Conservation (phyloP, 1,284 basidiomycete genomes). For the Microbotryomycetes sp. region DNA sequence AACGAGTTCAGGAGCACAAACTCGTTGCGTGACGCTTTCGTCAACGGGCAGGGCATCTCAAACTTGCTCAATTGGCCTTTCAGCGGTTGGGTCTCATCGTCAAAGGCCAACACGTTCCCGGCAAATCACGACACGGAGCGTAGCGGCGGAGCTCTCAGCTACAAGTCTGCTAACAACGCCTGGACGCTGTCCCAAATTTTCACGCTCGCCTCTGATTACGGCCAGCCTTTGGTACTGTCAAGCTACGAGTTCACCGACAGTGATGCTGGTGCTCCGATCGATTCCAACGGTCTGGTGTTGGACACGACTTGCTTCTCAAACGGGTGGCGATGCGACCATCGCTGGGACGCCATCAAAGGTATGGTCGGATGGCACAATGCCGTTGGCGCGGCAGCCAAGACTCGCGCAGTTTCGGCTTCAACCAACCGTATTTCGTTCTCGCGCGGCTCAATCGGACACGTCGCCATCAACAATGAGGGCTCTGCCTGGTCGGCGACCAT, state of each 20-base stretch:
- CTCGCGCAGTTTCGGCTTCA: not conserved
- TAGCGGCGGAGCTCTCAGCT: slow-evolving; percentile 1
- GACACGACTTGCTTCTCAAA: slow-evolving; percentile 1
- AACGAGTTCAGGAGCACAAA: not conserved
- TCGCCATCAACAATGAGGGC: slow-evolving; percentile 59
- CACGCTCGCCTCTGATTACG: slow-evolving; percentile 46
- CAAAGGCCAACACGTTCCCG: slow-evolving; percentile 1
- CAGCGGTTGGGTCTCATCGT: not conserved
- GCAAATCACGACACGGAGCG: slow-evolving; percentile 19
- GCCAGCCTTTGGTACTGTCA: slow-evolving; percentile 57
- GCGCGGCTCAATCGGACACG: slow-evolving; percentile 46
- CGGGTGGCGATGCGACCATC: slow-evolving; percentile 19
- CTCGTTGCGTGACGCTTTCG: not conserved
- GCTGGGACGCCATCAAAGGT: slow-evolving; percentile 2
- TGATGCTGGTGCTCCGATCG: slow-evolving; percentile 54
- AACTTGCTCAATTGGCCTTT: not conserved
- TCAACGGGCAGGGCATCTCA: not conserved
- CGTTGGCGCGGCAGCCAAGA: not conserved
- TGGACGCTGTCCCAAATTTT: slow-evolving; percentile 9
- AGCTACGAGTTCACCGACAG: slow-evolving; percentile 50
- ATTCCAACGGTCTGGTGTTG: slow-evolving; percentile 7
- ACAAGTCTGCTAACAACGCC: slow-evolving; percentile 3
- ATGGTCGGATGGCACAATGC: slow-evolving; percentile 10
- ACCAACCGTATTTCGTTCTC: slow-evolving; percentile 6
- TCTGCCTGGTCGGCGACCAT: slow-evolving; percentile 52